Evolutionary conservation across 352 stramenopile genomes (phyloP).

Genomic region (Paralagenidium karlingii): DNA sequence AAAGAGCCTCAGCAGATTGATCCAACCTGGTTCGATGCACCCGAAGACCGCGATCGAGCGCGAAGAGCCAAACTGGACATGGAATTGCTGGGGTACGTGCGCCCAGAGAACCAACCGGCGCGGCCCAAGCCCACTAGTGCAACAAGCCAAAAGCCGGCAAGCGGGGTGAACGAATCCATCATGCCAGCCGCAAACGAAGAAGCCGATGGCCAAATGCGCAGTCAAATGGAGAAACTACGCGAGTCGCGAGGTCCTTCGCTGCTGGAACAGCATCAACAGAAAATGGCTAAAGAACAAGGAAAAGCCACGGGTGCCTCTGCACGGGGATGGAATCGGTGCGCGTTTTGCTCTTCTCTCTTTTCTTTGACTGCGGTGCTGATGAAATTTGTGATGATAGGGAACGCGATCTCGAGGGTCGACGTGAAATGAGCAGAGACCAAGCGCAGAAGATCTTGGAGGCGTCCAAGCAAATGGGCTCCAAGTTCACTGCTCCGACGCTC

Average conservation of each 20-base stretch:
- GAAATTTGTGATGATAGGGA: constrained; percentile 20
- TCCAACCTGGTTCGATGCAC: constrained; percentile 68
- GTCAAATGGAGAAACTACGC: constrained; percentile 51
- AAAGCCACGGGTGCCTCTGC: constrained; percentile 1
- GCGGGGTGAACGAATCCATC: constrained; percentile 49
- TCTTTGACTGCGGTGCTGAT: background rate
- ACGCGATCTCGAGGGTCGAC: constrained; percentile 42
- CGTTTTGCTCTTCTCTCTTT: background rate
- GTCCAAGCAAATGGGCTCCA: constrained; percentile 71
- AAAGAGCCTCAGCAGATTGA: constrained; percentile 66
- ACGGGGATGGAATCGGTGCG: constrained; percentile 50
- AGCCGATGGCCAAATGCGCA: constrained; percentile 48
- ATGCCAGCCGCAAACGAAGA: constrained; percentile 47
- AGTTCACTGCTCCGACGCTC: constrained; percentile 76
- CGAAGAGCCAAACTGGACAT: constrained; percentile 74
- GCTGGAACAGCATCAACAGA: constrained; percentile 66
- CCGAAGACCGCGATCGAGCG: constrained; percentile 67
- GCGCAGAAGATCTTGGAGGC: constrained; percentile 61
- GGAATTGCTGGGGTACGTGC: constrained; percentile 74
- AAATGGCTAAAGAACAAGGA: constrained; percentile 35
- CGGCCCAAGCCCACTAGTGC: constrained; percentile 4
- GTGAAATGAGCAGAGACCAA: constrained; percentile 52
- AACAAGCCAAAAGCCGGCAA: constrained; percentile 2
- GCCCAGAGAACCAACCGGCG: constrained; percentile 46
- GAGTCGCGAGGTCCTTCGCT: constrained; percentile 50